Evolutionary conservation across 495 filamentous ascomycete genomes (phyloP).

Genomic region (Friedmanniomyces endolithicus): DNA sequence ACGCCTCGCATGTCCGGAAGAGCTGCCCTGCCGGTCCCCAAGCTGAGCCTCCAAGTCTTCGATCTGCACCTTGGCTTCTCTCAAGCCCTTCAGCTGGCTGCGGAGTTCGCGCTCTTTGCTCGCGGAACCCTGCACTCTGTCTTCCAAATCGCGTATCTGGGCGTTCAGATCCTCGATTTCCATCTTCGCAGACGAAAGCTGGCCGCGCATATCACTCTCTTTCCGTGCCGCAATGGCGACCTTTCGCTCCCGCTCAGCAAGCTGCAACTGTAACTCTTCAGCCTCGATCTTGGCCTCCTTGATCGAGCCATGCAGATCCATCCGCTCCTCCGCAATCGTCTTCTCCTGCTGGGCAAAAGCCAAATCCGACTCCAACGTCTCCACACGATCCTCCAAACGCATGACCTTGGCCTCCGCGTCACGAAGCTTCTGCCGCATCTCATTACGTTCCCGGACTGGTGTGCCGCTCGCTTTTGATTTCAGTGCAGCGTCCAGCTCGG

Average conservation of each 20-base stretch:
- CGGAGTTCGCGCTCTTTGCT: constrained; percentile 23
- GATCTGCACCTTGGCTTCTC: constrained; percentile 12
- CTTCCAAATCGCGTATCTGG: constrained; percentile 16
- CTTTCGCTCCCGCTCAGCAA: constrained; percentile 33
- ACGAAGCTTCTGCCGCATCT: constrained; percentile 22
- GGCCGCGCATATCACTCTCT: constrained; percentile 36
- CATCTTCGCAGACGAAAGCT: constrained; percentile 14
- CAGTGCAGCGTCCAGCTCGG: constrained; percentile 23
- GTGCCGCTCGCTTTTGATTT: constrained; percentile 14
- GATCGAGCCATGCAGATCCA: constrained; percentile 53
- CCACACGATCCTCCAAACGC: constrained; percentile 21
- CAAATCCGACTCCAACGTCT: constrained; percentile 30
- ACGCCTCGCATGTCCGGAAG: constrained; percentile 17
- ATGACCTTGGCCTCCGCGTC: constrained; percentile 24
- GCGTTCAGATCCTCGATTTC: constrained; percentile 22
- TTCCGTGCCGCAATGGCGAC: constrained; percentile 8
- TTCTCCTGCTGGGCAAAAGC: constrained; percentile 26
- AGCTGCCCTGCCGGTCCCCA: constrained; percentile 17
- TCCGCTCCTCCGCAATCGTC: constrained; percentile 46
- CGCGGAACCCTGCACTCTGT: background rate
- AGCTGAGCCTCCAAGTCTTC: constrained; percentile 12
- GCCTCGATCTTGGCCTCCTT: constrained; percentile 55
- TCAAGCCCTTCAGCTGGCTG: constrained; percentile 12
- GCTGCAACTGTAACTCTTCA: constrained; percentile 49
- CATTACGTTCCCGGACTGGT: constrained; percentile 23